Evolutionary conservation across 169 alveolate genomes (phyloP).

Genomic region (Plasmodium knowlesi): DNA sequence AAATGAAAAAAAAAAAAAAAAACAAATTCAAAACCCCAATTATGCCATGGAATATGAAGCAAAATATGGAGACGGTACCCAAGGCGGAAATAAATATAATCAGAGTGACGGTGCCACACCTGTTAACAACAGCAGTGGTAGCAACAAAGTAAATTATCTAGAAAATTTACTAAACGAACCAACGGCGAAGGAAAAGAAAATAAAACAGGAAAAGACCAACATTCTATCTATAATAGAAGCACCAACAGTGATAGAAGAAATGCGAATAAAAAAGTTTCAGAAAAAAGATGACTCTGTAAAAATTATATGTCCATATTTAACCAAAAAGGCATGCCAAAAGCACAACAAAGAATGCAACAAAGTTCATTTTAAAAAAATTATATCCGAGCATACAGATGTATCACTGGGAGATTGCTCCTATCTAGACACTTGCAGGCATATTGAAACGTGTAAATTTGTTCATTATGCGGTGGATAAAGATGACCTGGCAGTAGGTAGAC

Average conservation of each 20-base stretch:
- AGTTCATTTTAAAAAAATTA: constrained; percentile 79
- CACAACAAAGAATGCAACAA: constrained; percentile 75
- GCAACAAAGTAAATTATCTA: constrained; percentile 38
- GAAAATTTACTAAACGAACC: constrained; percentile 66
- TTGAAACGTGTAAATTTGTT: constrained; percentile 92
- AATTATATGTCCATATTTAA: constrained; percentile 80
- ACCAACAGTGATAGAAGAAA: constrained; percentile 79
- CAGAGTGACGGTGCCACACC: neutral
- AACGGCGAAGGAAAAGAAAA: constrained; percentile 71
- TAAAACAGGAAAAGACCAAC: constrained; percentile 72
- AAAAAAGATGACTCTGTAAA: constrained; percentile 77
- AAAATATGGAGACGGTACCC: neutral
- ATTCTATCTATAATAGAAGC: constrained; percentile 72
- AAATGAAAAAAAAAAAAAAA: constrained; percentile 21
- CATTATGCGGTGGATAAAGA: constrained; percentile 92
- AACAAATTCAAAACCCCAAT: neutral
- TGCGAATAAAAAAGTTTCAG: constrained; percentile 76
- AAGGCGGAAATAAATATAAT: constrained; percentile 2
- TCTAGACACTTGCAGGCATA: constrained; percentile 94
- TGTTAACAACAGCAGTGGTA: neutral
- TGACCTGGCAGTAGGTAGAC: constrained; percentile 59
- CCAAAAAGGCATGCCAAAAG: constrained; percentile 79
- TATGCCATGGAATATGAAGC: neutral
- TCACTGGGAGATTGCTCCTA: constrained; percentile 94
- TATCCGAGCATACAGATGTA: constrained; percentile 78